Conservation (phyloP, 1,284 basidiomycete genomes). For the Cryptococcus wingfieldii region DNA sequence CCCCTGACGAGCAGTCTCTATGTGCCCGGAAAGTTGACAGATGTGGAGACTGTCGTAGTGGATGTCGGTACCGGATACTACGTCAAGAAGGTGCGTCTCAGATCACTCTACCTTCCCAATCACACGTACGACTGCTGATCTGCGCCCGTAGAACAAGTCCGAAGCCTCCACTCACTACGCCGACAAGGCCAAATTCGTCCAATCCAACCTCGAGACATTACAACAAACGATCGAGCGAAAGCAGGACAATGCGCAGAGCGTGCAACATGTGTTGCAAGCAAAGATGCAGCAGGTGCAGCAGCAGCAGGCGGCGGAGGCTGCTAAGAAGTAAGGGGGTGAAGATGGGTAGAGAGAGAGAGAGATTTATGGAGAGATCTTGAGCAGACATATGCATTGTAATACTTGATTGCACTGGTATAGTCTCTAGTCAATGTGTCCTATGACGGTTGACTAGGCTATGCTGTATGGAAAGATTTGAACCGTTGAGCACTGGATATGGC, state of each 20-base stretch:
- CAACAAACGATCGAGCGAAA: constrained; percentile 84
- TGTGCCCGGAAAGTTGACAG: constrained; percentile 82
- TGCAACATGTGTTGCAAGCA: constrained; percentile 68
- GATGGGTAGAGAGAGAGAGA: not conserved
- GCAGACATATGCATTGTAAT: constrained; percentile 11
- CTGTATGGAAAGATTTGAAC: too few relatives aligned
- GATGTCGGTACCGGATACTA: constrained; percentile 97
- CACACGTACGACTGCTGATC: not conserved
- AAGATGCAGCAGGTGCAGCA: constrained; percentile 56
- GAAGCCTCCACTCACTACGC: constrained; percentile 74
- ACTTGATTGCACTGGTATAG: not conserved
- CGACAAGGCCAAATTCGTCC: constrained; percentile 71
- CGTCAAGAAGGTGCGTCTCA: constrained; percentile 72
- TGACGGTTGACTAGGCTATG: not conserved
- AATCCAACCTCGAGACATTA: constrained; percentile 70
- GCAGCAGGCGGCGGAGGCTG: constrained; percentile 10
- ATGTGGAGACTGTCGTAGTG: constrained; percentile 82
- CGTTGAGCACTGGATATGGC: too few relatives aligned
- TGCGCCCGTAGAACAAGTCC: constrained; percentile 59
- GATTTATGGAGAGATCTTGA: not conserved
- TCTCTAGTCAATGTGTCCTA: not conserved
- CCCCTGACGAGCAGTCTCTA: constrained; percentile 93
- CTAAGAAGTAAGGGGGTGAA: not conserved
- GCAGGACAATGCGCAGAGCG: constrained; percentile 75
- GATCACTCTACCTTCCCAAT: not conserved